Conservation (phyloP, 805 yeast species). For the Suhomyces xylopsoci region DNA sequence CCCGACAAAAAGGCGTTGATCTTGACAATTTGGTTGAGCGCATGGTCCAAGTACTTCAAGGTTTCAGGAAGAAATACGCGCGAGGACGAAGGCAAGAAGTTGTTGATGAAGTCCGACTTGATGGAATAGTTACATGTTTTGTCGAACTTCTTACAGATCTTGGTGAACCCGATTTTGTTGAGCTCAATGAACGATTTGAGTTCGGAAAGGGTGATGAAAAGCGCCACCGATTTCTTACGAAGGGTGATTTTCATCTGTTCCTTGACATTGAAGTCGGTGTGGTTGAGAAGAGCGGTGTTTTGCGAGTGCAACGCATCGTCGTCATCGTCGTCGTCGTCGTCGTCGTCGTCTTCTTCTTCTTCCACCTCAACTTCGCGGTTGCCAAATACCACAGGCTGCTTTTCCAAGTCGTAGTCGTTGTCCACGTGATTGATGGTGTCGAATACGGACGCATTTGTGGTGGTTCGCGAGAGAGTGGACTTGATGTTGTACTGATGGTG, state of each 20-base stretch:
- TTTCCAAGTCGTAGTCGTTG: conserved; percentile 21
- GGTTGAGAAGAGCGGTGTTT: conserved; percentile 49
- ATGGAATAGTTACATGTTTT: conserved; percentile 66
- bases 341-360: conserved; percentile 19
- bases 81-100: conserved; percentile 44
- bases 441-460: conserved; percentile 24
- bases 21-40: conserved; percentile 51
- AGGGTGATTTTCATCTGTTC: conserved; percentile 57
- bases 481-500: conserved; percentile 20
- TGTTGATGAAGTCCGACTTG: conserved; percentile 54
- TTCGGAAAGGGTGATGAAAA: conserved; percentile 76
- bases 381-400: conserved; percentile 8
- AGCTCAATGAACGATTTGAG: conserved; percentile 78
- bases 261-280: conserved; percentile 48
- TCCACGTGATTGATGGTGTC: conserved; percentile 26
- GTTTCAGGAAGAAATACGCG: conserved; percentile 51
- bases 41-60: conserved; percentile 39
- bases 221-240: conserved; percentile 60
- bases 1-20: conserved; percentile 50
- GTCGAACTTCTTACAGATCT: conserved; percentile 89
- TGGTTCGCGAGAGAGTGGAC: conserved; percentile 20
- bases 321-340: conserved; percentile 34
- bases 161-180: conserved; percentile 84
- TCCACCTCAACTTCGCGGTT: conserved; percentile 1
- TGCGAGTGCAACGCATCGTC: conserved; percentile 20